Evolutionary conservation across 2,329 filamentous ascomycete genomes (phyloP).

Genomic region (Trichoderma sp.): DNA sequence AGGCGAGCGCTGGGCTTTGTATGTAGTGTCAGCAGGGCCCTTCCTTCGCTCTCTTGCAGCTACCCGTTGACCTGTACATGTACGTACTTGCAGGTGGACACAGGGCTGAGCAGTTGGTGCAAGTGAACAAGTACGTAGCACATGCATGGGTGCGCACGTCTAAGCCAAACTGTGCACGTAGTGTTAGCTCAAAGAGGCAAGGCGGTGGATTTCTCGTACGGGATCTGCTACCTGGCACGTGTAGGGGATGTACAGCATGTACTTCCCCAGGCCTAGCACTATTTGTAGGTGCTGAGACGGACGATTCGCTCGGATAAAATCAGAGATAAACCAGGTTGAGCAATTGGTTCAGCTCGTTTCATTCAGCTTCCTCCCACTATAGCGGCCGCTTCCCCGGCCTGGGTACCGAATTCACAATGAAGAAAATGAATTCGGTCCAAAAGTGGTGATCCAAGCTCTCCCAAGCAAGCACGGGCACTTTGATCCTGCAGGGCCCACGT

Average conservation of each 20-base stretch:
- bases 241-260: not conserved
- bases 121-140: not conserved
- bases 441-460: not conserved
- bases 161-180: not conserved
- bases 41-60: constrained; percentile 5
- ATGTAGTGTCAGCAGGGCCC: constrained; percentile 10
- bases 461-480: not conserved
- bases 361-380: not conserved
- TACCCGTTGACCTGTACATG: not conserved
- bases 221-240: not conserved
- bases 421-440: not conserved
- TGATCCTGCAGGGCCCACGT: not conserved
- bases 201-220: not conserved
- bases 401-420: not conserved
- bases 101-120: constrained; percentile 16
- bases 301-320: not conserved
- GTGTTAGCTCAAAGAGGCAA: not conserved
- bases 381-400: not conserved
- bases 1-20: not conserved
- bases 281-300: not conserved
- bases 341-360: not conserved
- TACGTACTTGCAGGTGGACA: not conserved
- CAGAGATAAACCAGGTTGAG: not conserved
- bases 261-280: not conserved
- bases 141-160: not conserved